Evolutionary conservation across 371 early-diverging fungal genomes (phyloP).

Genomic region (Apophysomyces elegans): DNA sequence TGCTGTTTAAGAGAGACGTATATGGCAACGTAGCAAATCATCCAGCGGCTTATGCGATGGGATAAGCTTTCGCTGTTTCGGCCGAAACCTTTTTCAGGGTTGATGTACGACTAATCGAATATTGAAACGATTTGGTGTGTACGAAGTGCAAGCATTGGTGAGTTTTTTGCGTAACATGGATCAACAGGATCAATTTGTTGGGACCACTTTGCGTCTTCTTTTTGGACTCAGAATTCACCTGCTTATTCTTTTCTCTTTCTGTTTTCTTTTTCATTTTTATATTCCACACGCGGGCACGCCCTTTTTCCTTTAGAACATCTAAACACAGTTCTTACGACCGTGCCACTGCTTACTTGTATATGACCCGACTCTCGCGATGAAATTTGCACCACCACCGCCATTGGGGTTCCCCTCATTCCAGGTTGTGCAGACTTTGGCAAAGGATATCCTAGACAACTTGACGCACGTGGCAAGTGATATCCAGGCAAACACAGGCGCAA

Average conservation of each 20-base stretch:
- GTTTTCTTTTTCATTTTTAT: conserved; percentile 4
- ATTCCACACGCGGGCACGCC: not conserved
- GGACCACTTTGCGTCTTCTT: not conserved
- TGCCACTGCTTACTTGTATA: conserved; percentile 1
- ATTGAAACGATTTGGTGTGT: too few species aligned
- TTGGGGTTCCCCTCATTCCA: conserved; percentile 28
- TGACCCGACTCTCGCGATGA: conserved; percentile 5
- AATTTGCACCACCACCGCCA: conserved; percentile 33
- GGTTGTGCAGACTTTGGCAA: conserved; percentile 17
- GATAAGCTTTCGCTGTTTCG: too few species aligned
- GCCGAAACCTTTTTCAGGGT: too few species aligned
- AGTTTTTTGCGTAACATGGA: conserved; percentile 7
- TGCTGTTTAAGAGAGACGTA: not conserved
- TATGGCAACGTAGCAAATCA: not conserved
- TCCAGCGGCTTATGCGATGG: too few species aligned
- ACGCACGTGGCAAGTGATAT: conserved; percentile 17
- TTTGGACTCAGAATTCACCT: conserved; percentile 7
- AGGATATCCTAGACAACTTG: conserved; percentile 20
- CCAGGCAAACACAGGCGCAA: conserved; percentile 20
- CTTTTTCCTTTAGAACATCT: not conserved
- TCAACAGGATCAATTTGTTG: not conserved
- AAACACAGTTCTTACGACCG: not conserved
- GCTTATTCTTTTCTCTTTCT: conserved; percentile 6
- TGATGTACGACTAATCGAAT: too few species aligned
- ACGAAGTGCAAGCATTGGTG: not conserved